Evolutionary conservation across 225 moss, liverwort and hornwort genomes (phyloP).

Genomic region (Physcomitrellopsis africana): DNA sequence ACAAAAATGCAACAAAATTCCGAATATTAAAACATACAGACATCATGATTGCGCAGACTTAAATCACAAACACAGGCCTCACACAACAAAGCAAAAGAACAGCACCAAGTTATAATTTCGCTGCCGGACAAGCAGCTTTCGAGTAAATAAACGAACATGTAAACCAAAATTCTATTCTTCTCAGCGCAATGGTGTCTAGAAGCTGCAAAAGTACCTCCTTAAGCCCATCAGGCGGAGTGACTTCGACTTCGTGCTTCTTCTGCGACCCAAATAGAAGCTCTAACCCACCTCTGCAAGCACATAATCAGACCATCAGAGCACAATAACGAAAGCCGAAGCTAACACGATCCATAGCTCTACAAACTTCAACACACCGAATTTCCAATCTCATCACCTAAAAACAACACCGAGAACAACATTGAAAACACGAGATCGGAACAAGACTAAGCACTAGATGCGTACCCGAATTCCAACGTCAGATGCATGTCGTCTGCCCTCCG

Average conservation of each 20-base stretch:
- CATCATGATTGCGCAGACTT: not conserved
- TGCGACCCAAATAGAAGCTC: slow-evolving; percentile 80
- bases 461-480: slow-evolving; percentile 60
- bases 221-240: slow-evolving; percentile 48
- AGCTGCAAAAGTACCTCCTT: slow-evolving; percentile 52
- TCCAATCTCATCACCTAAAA: not conserved
- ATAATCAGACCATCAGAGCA: not conserved
- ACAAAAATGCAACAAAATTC: not conserved
- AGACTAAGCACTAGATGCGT: not conserved
- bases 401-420: not conserved
- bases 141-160: not conserved
- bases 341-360: not conserved
- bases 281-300: slow-evolving; percentile 76
- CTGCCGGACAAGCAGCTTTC: not conserved
- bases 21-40: not conserved
- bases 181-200: not conserved
- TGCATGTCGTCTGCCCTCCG: slow-evolving; percentile 37
- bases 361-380: not conserved
- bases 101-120: not conserved
- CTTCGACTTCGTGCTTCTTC: slow-evolving; percentile 79
- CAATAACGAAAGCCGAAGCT: not conserved
- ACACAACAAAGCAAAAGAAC: not conserved
- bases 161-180: not conserved
- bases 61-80: not conserved
- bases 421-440: not conserved